phyloP scores from a whole-genome alignment of 2,329 filamentous ascomycete species.

The Thermomyces lanuginosus region DNA sequence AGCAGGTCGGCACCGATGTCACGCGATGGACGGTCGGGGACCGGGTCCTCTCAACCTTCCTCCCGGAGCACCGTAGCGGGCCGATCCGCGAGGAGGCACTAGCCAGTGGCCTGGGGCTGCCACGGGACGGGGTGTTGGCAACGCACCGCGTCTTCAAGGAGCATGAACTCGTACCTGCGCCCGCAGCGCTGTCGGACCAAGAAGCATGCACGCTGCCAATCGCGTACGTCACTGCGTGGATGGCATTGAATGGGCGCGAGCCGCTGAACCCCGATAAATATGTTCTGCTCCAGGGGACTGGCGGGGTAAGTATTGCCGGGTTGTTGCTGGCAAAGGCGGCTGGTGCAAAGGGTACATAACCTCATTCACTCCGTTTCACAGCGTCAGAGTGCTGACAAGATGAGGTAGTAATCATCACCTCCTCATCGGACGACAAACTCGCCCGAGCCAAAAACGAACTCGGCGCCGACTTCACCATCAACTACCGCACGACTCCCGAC shows the following conservation, averaged over 20 bases:
- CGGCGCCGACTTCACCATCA: constrained; percentile 33
- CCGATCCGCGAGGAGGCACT: constrained; percentile 42
- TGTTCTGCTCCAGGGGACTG: constrained; percentile 40
- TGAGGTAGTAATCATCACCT: constrained; percentile 35
- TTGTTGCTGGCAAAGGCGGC: constrained; percentile 34
- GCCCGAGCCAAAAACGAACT: constrained; percentile 35
- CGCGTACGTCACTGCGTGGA: constrained; percentile 36
- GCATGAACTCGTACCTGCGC: constrained; percentile 24
- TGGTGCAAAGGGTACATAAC: constrained; percentile 22
- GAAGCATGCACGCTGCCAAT: constrained; percentile 29
- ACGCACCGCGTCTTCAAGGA: constrained; percentile 30
- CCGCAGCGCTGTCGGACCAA: constrained; percentile 21
- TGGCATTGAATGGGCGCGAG: constrained; percentile 29
- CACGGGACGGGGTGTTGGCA: constrained; percentile 32
- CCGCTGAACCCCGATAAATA: constrained; percentile 33
- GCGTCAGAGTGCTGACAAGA: constrained; percentile 15
- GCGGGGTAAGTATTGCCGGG: constrained; percentile 31
- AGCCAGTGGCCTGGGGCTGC: constrained; percentile 43
- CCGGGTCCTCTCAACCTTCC: constrained; percentile 50
- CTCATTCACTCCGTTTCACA: neutral
- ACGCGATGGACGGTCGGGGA: constrained; percentile 40
- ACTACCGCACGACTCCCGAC: constrained; percentile 32
- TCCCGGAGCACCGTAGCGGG: constrained; percentile 38
- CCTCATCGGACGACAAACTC: constrained; percentile 36
- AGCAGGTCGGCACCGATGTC: constrained; percentile 33